phyloP scores from a whole-genome alignment of 2,329 filamentous ascomycete genomes.

The Volutella citrinella region DNA sequence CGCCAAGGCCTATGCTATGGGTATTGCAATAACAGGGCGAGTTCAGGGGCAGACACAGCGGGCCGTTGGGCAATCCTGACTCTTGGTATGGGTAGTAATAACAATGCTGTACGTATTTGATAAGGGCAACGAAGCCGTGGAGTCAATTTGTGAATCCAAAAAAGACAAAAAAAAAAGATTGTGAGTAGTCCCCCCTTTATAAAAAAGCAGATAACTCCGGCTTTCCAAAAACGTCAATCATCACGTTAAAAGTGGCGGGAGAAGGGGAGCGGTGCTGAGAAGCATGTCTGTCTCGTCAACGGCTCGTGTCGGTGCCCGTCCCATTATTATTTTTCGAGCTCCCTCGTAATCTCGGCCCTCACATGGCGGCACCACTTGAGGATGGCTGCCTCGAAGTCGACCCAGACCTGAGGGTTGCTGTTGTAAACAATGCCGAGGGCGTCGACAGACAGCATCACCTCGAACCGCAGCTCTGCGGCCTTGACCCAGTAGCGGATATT shows the following conservation, averaged over 20 bases:
- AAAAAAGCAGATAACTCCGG: background rate
- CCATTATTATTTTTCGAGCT: slow-evolving; percentile 45
- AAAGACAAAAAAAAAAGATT: background rate
- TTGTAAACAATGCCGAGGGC: slow-evolving; percentile 84
- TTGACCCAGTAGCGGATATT: slow-evolving; percentile 97
- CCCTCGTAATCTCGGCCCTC: slow-evolving; percentile 75
- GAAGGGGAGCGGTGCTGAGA: slow-evolving; percentile 3
- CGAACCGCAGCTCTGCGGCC: slow-evolving; percentile 91
- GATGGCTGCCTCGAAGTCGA: slow-evolving; percentile 78
- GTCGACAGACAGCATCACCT: slow-evolving; percentile 78
- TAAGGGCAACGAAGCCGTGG: background rate
- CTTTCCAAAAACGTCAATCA: background rate
- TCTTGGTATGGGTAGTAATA: slow-evolving; percentile 12
- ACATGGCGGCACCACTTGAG: slow-evolving; percentile 81
- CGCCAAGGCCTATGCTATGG: slow-evolving; percentile 33
- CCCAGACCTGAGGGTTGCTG: slow-evolving; percentile 67
- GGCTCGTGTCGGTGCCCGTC: background rate
- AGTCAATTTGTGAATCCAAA: no score
- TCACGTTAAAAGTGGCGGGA: background rate
- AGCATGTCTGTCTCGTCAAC: slow-evolving; percentile 5
- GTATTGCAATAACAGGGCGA: slow-evolving; percentile 34
- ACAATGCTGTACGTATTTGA: background rate
- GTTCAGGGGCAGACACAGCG: slow-evolving; percentile 13
- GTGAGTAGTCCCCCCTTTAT: background rate
- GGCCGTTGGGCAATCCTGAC: slow-evolving; percentile 7